Evolutionary conservation across 805 yeast species (phyloP).

Genomic region (Zygosaccharomyces siamensis): DNA sequence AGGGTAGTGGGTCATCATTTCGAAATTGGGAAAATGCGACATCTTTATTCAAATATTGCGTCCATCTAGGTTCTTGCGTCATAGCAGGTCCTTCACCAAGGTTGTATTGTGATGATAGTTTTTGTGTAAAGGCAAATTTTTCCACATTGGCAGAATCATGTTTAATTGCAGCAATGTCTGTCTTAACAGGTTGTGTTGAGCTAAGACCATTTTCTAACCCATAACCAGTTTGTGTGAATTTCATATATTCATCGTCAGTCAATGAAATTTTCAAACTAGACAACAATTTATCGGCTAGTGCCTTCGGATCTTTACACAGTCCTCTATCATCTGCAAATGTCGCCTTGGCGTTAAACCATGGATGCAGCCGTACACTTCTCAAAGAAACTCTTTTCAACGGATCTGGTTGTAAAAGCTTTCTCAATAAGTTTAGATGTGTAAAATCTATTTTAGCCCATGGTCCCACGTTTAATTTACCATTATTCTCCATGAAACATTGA

Average conservation of each 20-base stretch:
- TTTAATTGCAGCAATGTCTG: constrained; percentile 39
- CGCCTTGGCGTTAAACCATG: constrained; percentile 50
- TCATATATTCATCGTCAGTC: constrained; percentile 43
- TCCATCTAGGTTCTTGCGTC: constrained; percentile 24
- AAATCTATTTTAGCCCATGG: constrained; percentile 56
- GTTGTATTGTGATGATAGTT: constrained; percentile 17
- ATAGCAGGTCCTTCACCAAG: constrained; percentile 7
- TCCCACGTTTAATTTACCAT: constrained; percentile 43
- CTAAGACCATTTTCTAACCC: constrained; percentile 2
- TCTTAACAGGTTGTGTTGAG: constrained; percentile 45
- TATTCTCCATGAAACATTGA: constrained; percentile 37
- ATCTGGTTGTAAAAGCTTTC: constrained; percentile 48
- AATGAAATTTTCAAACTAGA: constrained; percentile 49
- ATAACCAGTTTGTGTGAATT: constrained; percentile 22
- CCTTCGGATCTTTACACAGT: constrained; percentile 48
- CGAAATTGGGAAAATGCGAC: constrained; percentile 28
- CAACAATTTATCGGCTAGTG: constrained; percentile 47
- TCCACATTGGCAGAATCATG: constrained; percentile 15
- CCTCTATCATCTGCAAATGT: constrained; percentile 44
- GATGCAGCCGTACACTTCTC: constrained; percentile 43
- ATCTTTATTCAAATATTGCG: constrained; percentile 23
- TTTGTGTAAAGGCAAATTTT: constrained; percentile 22
- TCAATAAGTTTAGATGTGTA: constrained; percentile 45
- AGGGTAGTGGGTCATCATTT: neutral
- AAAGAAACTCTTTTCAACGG: constrained; percentile 43